phyloP scores from a whole-genome alignment of 768 basidiomycete species.

The Candolleomyces efflorescens region DNA sequence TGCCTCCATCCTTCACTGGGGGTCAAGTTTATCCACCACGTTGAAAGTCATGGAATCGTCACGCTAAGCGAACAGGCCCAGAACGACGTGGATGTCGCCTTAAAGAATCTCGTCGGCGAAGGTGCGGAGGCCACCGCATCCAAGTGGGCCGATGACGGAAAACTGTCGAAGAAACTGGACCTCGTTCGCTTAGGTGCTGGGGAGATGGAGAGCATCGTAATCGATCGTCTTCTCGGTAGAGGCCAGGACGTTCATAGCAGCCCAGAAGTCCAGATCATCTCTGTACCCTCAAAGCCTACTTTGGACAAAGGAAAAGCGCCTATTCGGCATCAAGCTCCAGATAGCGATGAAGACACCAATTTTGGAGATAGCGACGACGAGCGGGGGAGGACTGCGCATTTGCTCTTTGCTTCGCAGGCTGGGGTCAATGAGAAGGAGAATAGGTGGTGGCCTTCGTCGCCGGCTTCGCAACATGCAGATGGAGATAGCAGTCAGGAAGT shows the following conservation, averaged over 20 bases:
- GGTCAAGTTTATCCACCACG: not conserved
- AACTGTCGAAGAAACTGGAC: slow-evolving; percentile 37
- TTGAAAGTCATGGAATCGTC: not conserved
- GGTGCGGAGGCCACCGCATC: slow-evolving; percentile 38
- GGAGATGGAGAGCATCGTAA: slow-evolving; percentile 24
- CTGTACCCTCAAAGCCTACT: not conserved
- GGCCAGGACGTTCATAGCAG: not conserved
- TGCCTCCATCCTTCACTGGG: slow-evolving; percentile 39
- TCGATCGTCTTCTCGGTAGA: slow-evolving; percentile 30
- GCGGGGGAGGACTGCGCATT: slow-evolving; percentile 53
- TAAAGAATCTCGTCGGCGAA: slow-evolving; percentile 66
- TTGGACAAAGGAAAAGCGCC: slow-evolving; percentile 18
- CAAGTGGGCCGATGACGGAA: slow-evolving; percentile 53
- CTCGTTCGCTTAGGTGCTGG: slow-evolving; percentile 42
- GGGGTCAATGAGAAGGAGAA: slow-evolving; percentile 31
- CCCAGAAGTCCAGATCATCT: not conserved
- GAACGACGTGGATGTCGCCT: slow-evolving; percentile 41
- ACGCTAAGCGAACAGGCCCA: slow-evolving; percentile 13
- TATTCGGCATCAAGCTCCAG: slow-evolving; percentile 8
- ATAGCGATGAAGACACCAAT: slow-evolving; percentile 29
- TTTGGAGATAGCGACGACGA: slow-evolving; percentile 41
- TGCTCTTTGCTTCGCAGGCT: slow-evolving; percentile 44
- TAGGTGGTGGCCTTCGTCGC: slow-evolving; percentile 27
- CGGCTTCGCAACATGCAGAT: slow-evolving; percentile 16
- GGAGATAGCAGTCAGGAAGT: not conserved